Percentiles rank a stretch among this genome's conserved stretches.
These are phyloP conservation scores for Narthecium ossifragum DNA, from an alignment of 106 monocot species.

Conservation along the genomic window DNA sequence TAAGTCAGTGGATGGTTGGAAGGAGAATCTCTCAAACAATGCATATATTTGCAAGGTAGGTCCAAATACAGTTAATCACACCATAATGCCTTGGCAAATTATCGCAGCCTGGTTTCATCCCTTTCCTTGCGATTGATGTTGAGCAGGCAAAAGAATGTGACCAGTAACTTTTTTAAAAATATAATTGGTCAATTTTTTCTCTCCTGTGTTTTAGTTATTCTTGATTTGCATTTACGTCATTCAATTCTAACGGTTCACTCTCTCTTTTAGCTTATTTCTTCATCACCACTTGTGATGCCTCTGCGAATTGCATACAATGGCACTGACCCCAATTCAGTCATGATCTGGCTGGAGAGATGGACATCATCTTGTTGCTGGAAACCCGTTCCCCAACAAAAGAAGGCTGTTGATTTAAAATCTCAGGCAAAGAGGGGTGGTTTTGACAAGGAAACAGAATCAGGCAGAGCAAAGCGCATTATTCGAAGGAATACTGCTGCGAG, in stretches of 20 bases:
- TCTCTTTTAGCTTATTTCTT: constrained; percentile 59
- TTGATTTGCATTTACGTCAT: not conserved
- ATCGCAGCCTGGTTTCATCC: no score
- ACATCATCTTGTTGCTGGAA: constrained; percentile 54
- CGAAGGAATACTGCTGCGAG: constrained; percentile 28
- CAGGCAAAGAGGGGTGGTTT: constrained; percentile 30
- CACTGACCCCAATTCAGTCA: constrained; percentile 54
- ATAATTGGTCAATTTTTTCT: not conserved
- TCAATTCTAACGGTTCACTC: not conserved
- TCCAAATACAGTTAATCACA: not conserved
- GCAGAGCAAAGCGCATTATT: constrained; percentile 51
- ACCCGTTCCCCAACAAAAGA: constrained; percentile 30
- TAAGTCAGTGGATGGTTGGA: constrained; percentile 21
- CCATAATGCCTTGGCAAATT: no score
- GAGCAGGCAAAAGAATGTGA: not conserved
- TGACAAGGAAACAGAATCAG: constrained; percentile 58
- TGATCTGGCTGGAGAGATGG: constrained; percentile 81
- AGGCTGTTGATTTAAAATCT: constrained; percentile 36
- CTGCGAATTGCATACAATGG: constrained; percentile 46
- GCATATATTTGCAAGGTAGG: constrained; percentile 58
- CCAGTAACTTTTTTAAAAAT: not conserved
- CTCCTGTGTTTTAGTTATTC: not conserved
- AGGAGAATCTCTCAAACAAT: constrained; percentile 42
- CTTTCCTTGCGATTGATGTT: not conserved
- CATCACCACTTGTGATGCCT: constrained; percentile 26